Percentiles rank a stretch among this genome's conserved stretches.
Conservation (phyloP, 1,284 basidiomycete species). For the Anthracocystis panici-leucophaei region DNA sequence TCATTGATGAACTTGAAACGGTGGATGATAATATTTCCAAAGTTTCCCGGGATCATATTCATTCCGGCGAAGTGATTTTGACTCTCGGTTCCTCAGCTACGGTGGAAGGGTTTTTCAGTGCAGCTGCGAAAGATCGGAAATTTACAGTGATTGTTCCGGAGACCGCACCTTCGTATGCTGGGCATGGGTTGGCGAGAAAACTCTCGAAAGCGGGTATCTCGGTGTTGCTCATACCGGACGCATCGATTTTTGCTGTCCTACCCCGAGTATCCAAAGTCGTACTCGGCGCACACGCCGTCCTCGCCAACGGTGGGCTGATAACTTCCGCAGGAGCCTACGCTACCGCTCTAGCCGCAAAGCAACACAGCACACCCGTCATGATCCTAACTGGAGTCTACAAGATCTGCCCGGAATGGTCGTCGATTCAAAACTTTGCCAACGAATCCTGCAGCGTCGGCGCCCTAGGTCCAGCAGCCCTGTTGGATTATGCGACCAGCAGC, state of each 20-base stretch:
- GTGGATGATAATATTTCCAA: conserved; percentile 95
- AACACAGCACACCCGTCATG: conserved; percentile 91
- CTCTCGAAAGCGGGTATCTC: conserved; percentile 84
- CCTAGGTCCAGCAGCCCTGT: conserved; percentile 72
- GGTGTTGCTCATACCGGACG: conserved; percentile 94
- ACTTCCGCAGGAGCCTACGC: conserved; percentile 86
- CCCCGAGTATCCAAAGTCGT: conserved; percentile 97
- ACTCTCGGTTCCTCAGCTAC: conserved; percentile 89
- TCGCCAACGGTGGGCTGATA: conserved; percentile 95
- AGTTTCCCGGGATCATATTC: conserved; percentile 94
- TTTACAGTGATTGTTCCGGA: conserved; percentile 97
- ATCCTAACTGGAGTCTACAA: conserved; percentile 96
- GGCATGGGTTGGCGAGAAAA: conserved; percentile 80
- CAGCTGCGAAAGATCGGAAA: conserved; percentile 88
- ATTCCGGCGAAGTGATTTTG: conserved; percentile 95
- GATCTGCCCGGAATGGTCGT: conserved; percentile 91
- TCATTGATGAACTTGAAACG: conserved; percentile 93
- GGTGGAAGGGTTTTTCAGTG: conserved; percentile 91
- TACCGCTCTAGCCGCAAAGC: conserved; percentile 87
- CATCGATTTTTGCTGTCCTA: conserved; percentile 93
- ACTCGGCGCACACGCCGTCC: conserved; percentile 89
- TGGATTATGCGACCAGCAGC: conserved; percentile 46
- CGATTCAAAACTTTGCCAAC: conserved; percentile 68
- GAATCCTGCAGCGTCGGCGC: conserved; percentile 8
- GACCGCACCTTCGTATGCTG: conserved; percentile 89